These are phyloP conservation scores for Amesomyces nigricolor DNA, from an alignment of 2,329 filamentous ascomycete species.

Conservation along the genomic window DNA sequence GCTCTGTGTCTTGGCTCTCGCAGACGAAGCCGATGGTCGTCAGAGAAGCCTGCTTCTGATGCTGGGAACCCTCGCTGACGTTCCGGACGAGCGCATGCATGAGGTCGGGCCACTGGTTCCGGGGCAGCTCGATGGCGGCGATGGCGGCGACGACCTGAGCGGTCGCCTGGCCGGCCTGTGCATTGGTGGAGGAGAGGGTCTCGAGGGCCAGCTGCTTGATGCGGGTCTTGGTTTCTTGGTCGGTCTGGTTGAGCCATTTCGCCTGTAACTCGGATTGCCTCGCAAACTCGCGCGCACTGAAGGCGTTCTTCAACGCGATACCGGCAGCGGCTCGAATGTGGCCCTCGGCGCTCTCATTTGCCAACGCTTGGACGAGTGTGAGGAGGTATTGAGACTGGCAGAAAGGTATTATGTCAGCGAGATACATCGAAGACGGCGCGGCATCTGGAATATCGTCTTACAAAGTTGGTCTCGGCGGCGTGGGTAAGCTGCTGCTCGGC, in stretches of 20 bases:
- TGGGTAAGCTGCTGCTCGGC: constrained; percentile 92
- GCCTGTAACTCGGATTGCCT: constrained; percentile 85
- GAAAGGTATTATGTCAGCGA: constrained; percentile 12
- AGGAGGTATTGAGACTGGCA: constrained; percentile 81
- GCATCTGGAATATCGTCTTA: constrained; percentile 41
- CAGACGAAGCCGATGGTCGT: constrained; percentile 98
- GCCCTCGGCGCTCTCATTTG: constrained; percentile 77
- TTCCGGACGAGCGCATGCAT: constrained; percentile 87
- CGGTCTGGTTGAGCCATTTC: constrained; percentile 85
- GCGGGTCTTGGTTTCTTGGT: constrained; percentile 72
- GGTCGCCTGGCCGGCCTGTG: constrained; percentile 78
- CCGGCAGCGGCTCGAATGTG: constrained; percentile 90
- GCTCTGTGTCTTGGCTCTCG: constrained; percentile 84
- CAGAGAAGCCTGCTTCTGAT: constrained; percentile 90
- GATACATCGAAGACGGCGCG: not conserved
- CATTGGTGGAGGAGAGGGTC: constrained; percentile 73
- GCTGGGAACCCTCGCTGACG: constrained; percentile 77
- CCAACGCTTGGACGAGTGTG: constrained; percentile 87
- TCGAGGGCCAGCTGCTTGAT: constrained; percentile 89
- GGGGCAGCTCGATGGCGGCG: constrained; percentile 88
- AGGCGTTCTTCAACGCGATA: constrained; percentile 96
- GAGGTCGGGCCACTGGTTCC: constrained; percentile 87
- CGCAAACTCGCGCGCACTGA: constrained; percentile 83
- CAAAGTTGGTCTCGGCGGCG: constrained; percentile 92
- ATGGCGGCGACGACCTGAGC: constrained; percentile 95